Evolutionary conservation across 805 yeast species (phyloP).

Genomic region (Starmerella bombicola): DNA sequence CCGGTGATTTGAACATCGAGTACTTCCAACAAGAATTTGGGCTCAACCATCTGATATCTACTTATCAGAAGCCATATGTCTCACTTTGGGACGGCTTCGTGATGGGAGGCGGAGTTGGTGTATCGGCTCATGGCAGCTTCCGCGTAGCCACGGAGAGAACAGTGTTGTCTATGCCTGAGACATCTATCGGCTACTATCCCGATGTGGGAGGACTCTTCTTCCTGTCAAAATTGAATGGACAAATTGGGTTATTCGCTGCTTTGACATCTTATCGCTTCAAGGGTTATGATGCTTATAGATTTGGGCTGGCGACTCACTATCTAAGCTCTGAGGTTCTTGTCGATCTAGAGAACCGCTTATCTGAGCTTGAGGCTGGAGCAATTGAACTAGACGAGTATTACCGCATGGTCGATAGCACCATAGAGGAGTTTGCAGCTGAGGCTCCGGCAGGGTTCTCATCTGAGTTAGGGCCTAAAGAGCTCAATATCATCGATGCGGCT

Average conservation of each 20-base stretch:
- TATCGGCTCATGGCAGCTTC: conserved; percentile 81
- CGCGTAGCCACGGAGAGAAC: conserved; percentile 88
- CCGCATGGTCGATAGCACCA: conserved; percentile 52
- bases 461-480: conserved; percentile 40
- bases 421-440: conserved; percentile 61
- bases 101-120: conserved; percentile 97
- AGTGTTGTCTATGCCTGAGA: conserved; percentile 93
- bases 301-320: conserved; percentile 86
- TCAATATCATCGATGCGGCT: conserved; percentile 53
- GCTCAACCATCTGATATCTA: conserved; percentile 63
- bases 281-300: conserved; percentile 69
- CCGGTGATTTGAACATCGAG: conserved; percentile 40
- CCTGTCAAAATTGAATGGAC: conserved; percentile 67
- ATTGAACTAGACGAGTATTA: conserved; percentile 20
- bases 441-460: conserved; percentile 38
- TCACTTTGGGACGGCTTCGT: conserved; percentile 81
- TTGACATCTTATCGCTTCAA: conserved; percentile 67
- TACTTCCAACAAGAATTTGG: conserved; percentile 75
- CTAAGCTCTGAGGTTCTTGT: conserved; percentile 54
- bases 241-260: conserved; percentile 74
- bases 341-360: conserved; percentile 51
- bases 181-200: conserved; percentile 90
- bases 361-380: conserved; percentile 39
- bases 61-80: conserved; percentile 80
- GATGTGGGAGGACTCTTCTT: conserved; percentile 93